Evolutionary conservation across 257 asterid species (phyloP).

Genomic region (Solanum arcanum): DNA sequence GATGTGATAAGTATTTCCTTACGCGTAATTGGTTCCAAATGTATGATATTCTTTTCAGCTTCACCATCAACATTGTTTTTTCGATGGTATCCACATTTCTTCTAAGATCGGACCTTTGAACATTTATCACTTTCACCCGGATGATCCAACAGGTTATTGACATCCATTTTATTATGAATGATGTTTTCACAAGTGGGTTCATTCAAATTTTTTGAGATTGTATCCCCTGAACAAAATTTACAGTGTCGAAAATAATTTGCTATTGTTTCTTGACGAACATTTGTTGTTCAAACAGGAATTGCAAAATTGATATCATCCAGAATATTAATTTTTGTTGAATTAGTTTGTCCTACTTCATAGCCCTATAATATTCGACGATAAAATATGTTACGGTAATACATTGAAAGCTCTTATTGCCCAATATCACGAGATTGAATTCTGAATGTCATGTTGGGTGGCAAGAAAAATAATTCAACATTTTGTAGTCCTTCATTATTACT

Average conservation of each 20-base stretch:
- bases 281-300: neutral
- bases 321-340: too few species aligned
- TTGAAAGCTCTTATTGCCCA: neutral
- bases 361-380: neutral
- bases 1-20: neutral
- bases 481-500: neutral
- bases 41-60: neutral
- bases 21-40: neutral
- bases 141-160: neutral
- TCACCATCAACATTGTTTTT: neutral
- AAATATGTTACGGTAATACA: too few species aligned
- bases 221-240: neutral
- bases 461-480: too few species aligned
- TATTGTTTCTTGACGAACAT: neutral
- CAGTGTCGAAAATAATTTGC: too few species aligned
- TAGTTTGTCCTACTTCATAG: neutral
- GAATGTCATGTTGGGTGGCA: neutral
- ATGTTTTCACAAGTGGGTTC: neutral
- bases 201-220: neutral
- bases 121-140: neutral
- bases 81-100: neutral
- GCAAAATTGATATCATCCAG: neutral
- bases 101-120: neutral
- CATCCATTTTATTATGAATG: neutral
- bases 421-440: neutral